A percentile compares a stretch with the other conserved stretches of the same genome.
Evolutionary conservation across 1,139 yeast species (phyloP).

Genomic region (Entelexis sorbosivorans): DNA sequence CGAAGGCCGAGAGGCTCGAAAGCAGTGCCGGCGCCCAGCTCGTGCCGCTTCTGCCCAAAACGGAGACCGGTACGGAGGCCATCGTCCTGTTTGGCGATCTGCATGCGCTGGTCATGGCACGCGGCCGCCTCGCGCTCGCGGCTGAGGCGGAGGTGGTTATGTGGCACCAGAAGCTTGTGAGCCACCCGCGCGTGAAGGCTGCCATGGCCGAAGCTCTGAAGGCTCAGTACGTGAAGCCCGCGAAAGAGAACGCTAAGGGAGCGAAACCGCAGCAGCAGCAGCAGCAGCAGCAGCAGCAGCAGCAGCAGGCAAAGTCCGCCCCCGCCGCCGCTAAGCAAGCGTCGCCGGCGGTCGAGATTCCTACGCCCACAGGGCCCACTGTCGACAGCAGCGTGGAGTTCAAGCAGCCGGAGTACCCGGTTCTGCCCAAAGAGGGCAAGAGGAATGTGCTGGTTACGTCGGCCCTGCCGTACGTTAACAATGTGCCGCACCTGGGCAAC

Average conservation of each 20-base stretch:
- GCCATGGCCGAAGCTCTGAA: conserved; percentile 21
- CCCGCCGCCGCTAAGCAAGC: conserved; percentile 22
- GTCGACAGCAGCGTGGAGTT: conserved; percentile 30
- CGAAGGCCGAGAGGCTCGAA: conserved; percentile 26
- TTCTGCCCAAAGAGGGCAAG: conserved; percentile 55
- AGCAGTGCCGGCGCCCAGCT: conserved; percentile 18
- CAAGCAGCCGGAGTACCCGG: conserved; percentile 26
- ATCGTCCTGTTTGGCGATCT: conserved; percentile 27
- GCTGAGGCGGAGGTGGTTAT: conserved; percentile 27
- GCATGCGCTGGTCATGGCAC: conserved; percentile 27
- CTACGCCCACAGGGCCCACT: conserved; percentile 26
- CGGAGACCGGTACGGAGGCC: conserved; percentile 24
- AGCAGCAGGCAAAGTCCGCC: conserved; percentile 24
- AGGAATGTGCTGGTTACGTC: conserved; percentile 83
- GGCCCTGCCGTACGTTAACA: conserved; percentile 93
- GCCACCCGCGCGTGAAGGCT: conserved; percentile 25
- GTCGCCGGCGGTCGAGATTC: conserved; percentile 15
- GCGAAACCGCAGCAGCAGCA: too few relatives aligned
- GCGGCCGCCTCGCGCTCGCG: conserved; percentile 28
- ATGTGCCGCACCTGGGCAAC: conserved; percentile 96
- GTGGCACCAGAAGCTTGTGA: conserved; percentile 30
- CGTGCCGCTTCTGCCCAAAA: conserved; percentile 15
- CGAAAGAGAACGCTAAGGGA: conserved; percentile 14
- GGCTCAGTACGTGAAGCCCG: conserved; percentile 17
- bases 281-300: background rate